Conservation (phyloP, 495 filamentous ascomycete genomes). For the Aspergillus baeticus region DNA sequence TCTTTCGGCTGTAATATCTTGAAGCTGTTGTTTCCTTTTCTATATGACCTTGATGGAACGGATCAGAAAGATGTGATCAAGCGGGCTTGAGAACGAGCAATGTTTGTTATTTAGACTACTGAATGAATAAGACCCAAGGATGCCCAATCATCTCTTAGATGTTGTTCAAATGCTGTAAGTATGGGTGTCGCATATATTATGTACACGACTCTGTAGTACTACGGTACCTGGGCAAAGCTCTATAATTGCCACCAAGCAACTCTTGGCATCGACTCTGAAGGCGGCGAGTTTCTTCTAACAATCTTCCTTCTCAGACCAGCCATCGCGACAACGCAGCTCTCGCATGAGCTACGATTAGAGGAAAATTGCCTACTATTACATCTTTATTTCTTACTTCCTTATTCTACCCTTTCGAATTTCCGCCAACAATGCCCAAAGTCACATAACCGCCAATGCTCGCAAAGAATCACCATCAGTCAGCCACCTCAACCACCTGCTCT, state of each 20-base stretch:
- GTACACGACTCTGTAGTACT: neutral
- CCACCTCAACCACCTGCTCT: no score
- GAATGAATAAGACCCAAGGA: slow-evolving; percentile 19
- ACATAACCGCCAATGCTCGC: no score
- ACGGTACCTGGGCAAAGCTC: neutral
- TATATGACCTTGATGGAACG: slow-evolving; percentile 16
- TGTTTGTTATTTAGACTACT: slow-evolving; percentile 26
- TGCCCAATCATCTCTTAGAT: no score
- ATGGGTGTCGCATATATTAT: no score
- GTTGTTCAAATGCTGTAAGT: no score
- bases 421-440: no score
- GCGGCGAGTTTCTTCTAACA: slow-evolving; percentile 6
- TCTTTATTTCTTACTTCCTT: no score
- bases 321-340: neutral
- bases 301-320: neutral
- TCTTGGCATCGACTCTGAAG: slow-evolving; percentile 18
- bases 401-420: no score
- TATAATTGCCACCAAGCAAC: slow-evolving; percentile 1
- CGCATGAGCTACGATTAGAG: neutral
- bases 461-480: no score
- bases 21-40: slow-evolving; percentile 13
- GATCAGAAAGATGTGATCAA: slow-evolving; percentile 25
- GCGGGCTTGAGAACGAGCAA: slow-evolving; percentile 27
- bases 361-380: neutral
- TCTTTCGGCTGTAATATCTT: slow-evolving; percentile 20